phyloP scores from a whole-genome alignment of 208 protist genomes.

The Entamoeba invadens region DNA sequence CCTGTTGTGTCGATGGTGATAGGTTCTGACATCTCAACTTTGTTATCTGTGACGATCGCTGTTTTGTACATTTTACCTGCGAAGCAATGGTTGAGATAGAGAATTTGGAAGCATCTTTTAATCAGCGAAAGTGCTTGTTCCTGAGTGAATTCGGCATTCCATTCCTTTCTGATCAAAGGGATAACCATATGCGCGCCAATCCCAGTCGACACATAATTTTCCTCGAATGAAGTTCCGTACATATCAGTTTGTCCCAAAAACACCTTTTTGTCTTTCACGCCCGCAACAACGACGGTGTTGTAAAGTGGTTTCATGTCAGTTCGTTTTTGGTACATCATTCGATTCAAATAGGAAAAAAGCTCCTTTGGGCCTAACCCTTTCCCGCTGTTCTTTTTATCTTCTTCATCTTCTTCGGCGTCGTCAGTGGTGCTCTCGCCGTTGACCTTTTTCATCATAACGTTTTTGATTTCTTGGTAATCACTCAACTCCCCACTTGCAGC shows the following conservation, averaged over 20 bases:
- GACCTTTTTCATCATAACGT: background rate
- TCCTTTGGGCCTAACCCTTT: background rate
- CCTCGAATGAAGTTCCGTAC: constrained; percentile 69
- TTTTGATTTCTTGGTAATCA: background rate
- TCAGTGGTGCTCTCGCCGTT: no score
- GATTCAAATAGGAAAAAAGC: background rate
- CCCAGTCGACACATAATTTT: constrained; percentile 69
- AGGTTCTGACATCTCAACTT: background rate
- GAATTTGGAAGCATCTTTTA: constrained; percentile 57
- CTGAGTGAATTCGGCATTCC: constrained; percentile 49
- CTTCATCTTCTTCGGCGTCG: background rate
- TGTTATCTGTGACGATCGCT: background rate
- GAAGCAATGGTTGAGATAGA: background rate
- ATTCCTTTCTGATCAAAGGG: constrained; percentile 65
- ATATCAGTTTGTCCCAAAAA: constrained; percentile 78
- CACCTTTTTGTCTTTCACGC: constrained; percentile 23
- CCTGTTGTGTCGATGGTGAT: background rate
- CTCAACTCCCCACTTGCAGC: background rate
- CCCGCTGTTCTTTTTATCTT: background rate
- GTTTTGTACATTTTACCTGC: background rate
- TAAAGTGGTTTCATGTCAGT: constrained; percentile 78
- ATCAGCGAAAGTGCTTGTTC: constrained; percentile 63
- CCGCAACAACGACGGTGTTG: constrained; percentile 75
- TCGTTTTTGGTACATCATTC: constrained; percentile 67
- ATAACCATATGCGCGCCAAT: constrained; percentile 77